Conservation (phyloP, 2,329 filamentous ascomycete species). For the Cryphonectria naterciae region DNA sequence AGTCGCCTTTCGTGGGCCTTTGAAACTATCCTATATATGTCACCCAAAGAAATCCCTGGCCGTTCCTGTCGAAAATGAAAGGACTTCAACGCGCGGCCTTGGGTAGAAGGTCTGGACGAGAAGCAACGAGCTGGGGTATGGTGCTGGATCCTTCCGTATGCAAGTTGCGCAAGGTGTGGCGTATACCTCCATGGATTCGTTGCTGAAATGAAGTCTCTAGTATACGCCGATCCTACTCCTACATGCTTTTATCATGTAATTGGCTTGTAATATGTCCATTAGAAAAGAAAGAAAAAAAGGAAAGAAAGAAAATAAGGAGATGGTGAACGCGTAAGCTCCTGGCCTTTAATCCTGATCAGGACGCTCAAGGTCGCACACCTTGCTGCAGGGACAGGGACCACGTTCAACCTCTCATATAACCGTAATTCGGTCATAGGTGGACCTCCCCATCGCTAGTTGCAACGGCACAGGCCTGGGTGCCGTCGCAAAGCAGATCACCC, state of each 20-base stretch:
- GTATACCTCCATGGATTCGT: not conserved
- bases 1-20: too few species aligned
- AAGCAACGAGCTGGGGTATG: not conserved
- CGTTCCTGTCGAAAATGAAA: not conserved
- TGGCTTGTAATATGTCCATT: not conserved
- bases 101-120: not conserved
- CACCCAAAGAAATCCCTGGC: not conserved
- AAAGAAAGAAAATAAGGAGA: not conserved
- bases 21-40: too few species aligned
- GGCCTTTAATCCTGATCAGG: not conserved
- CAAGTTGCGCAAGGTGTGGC: not conserved
- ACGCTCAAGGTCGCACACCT: not conserved
- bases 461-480: not conserved
- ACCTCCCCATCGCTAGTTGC: not conserved
- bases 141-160: not conserved
- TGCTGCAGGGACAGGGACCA: not conserved
- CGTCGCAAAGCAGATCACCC: not conserved
- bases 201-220: not conserved
- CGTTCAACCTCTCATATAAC: not conserved
- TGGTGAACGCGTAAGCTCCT: conserved; percentile 2
- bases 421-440: not conserved
- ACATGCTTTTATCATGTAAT: not conserved
- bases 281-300: not conserved
- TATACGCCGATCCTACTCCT: not conserved
- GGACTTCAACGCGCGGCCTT: not conserved